Evolutionary conservation across 352 stramenopile species (phyloP).

Genomic region (Globisporangium recalcitrans): DNA sequence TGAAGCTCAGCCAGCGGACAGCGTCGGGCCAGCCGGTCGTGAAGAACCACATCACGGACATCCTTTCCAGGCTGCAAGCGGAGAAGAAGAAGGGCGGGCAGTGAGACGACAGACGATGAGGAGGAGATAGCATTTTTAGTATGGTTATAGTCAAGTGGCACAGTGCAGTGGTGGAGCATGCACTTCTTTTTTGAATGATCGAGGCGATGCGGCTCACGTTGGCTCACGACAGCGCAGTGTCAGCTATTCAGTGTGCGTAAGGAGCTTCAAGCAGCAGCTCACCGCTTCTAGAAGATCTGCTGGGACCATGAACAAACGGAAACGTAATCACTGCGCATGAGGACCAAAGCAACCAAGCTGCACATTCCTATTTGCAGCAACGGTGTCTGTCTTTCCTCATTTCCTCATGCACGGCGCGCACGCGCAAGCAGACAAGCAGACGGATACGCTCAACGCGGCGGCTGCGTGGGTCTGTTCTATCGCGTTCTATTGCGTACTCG

Average conservation of each 20-base stretch:
- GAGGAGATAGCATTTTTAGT: background rate
- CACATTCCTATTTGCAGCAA: background rate
- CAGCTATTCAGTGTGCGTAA: no score
- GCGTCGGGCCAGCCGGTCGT: slow-evolving; percentile 76
- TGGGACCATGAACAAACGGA: background rate
- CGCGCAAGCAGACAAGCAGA: no score
- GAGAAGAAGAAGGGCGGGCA: slow-evolving; percentile 37
- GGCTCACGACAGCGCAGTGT: no score
- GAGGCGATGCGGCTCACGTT: background rate
- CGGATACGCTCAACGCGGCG: no score
- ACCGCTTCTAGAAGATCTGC: background rate
- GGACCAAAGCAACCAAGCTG: background rate
- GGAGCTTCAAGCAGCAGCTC: background rate
- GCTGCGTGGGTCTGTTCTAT: no score
- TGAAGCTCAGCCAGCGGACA: slow-evolving; percentile 80
- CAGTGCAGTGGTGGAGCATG: background rate
- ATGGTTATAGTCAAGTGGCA: background rate
- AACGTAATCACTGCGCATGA: background rate
- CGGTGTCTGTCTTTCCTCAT: no score
- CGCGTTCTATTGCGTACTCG: background rate
- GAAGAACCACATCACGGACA: slow-evolving; percentile 83
- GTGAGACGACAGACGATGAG: background rate
- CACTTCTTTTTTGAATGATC: background rate
- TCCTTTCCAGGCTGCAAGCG: slow-evolving; percentile 60
- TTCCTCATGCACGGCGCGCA: background rate